Evolutionary conservation across 139 green algal species (phyloP).

Genomic region (Gonium pectorale): DNA sequence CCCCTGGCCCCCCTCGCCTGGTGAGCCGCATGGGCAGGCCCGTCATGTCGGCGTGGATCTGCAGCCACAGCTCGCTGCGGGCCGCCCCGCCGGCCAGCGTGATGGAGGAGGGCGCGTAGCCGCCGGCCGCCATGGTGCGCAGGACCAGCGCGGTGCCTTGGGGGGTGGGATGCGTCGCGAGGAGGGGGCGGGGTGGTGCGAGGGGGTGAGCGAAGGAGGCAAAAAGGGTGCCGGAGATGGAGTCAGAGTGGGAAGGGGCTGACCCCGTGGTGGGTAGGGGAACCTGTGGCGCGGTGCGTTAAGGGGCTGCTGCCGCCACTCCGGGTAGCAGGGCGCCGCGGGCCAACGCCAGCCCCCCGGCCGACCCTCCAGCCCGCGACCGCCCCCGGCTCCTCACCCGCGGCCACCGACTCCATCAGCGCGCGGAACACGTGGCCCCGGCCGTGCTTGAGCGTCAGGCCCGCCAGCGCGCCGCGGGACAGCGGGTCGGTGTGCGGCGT

Average conservation of each 20-base stretch:
- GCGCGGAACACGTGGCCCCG: constrained; percentile 78
- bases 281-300: too few relatives aligned
- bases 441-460: constrained; percentile 81
- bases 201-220: too few relatives aligned
- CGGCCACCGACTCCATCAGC: constrained; percentile 76
- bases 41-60: constrained; percentile 85
- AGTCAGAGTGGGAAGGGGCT: too few relatives aligned
- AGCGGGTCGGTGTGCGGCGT: constrained; percentile 85
- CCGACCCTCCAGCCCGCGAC: not conserved
- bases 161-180: too few relatives aligned
- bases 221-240: too few relatives aligned
- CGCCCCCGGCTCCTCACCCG: not conserved
- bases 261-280: too few relatives aligned
- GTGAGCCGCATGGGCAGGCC: constrained; percentile 79
- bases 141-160: constrained; percentile 76
- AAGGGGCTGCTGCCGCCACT: too few relatives aligned
- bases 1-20: constrained; percentile 47
- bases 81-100: constrained; percentile 47
- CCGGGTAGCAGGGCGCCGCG: too few relatives aligned
- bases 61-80: constrained; percentile 73
- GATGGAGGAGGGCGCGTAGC: constrained; percentile 65
- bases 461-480: constrained; percentile 75
- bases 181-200: not conserved
- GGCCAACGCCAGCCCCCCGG: too few relatives aligned
- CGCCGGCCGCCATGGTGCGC: constrained; percentile 74